phyloP scores from a whole-genome alignment of 345 rosid genomes.

The Dipteronia dyeriana region DNA sequence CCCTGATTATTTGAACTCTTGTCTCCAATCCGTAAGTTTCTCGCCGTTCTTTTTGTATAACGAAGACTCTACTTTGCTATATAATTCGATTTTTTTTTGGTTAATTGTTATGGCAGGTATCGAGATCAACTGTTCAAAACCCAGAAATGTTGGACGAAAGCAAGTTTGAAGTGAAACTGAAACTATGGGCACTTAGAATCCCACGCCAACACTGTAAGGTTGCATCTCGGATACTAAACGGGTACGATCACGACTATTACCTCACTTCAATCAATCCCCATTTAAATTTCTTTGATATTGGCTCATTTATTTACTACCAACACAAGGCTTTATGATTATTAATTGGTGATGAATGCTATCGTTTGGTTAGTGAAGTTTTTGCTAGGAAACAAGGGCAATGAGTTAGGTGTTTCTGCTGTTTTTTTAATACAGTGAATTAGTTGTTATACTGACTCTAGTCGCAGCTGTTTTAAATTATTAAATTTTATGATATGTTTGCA shows the following conservation, averaged over 20 bases:
- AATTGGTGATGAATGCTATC: neutral
- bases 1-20: neutral
- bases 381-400: too few species aligned
- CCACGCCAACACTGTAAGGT: slow-evolving; percentile 79
- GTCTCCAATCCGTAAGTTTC: neutral
- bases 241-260: slow-evolving; percentile 36
- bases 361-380: neutral
- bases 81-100: neutral
- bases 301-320: neutral
- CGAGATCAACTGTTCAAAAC: neutral
- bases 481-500: too few species aligned
- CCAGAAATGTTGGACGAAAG: slow-evolving; percentile 63
- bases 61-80: neutral
- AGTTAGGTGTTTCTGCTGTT: too few species aligned
- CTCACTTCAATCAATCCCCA: neutral
- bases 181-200: slow-evolving; percentile 77
- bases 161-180: slow-evolving; percentile 65
- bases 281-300: neutral
- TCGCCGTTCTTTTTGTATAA: too few species aligned
- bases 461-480: too few species aligned
- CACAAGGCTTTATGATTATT: neutral
- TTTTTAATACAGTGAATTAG: too few species aligned
- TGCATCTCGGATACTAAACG: slow-evolving; percentile 63
- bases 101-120: neutral
- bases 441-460: too few species aligned